Percentiles rank a stretch among this genome's conserved stretches.
Evolutionary conservation across 2,329 filamentous ascomycete species (phyloP).

Genomic region (Beauveria medogensis): DNA sequence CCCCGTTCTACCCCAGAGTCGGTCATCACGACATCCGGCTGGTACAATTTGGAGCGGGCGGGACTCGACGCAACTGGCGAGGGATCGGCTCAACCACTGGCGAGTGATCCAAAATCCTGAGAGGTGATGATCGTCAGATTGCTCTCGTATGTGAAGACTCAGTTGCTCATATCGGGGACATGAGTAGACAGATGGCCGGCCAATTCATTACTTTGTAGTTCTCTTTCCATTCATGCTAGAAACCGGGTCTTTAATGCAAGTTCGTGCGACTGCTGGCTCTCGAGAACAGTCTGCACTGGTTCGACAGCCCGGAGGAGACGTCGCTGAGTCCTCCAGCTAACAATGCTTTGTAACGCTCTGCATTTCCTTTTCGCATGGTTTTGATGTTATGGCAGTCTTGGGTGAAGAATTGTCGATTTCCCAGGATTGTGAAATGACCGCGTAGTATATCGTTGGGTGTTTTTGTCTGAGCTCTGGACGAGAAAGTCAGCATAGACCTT

Average conservation of each 20-base stretch:
- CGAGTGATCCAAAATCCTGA: neutral
- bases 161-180: conserved; percentile 20
- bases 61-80: neutral
- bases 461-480: conserved; percentile 16
- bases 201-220: too few species aligned
- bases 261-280: conserved; percentile 12
- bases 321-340: conserved; percentile 24
- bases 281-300: conserved; percentile 22
- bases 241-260: neutral
- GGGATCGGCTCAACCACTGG: neutral
- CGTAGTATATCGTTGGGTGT: conserved; percentile 25
- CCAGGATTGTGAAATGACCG: conserved; percentile 25
- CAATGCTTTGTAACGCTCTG: conserved; percentile 22
- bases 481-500: conserved; percentile 19
- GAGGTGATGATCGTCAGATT: conserved; percentile 14
- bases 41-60: neutral
- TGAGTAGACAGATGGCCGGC: too few species aligned
- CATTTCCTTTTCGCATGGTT: conserved; percentile 24
- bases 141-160: conserved; percentile 33
- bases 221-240: too few species aligned
- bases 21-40: neutral
- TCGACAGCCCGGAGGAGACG: conserved; percentile 29
- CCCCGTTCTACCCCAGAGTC: neutral
- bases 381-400: conserved; percentile 21
- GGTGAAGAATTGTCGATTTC: conserved; percentile 24